Conservation (phyloP, 768 basidiomycete genomes). For the Cyclocybe aegerita region DNA sequence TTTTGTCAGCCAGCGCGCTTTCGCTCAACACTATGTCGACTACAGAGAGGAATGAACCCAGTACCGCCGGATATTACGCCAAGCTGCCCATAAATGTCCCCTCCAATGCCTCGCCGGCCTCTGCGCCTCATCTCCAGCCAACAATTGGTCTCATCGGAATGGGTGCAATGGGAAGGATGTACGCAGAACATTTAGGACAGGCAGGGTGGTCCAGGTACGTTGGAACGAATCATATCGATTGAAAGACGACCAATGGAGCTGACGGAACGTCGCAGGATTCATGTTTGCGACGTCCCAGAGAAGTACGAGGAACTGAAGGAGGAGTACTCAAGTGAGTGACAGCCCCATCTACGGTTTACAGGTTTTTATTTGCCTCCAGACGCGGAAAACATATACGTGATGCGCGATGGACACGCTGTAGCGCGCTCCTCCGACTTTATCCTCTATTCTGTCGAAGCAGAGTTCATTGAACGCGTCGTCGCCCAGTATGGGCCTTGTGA, state of each 20-base stretch:
- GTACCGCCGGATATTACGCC: slow-evolving; percentile 6
- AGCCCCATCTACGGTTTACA: neutral
- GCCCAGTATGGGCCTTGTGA: slow-evolving; percentile 88
- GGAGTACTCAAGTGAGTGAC: slow-evolving; percentile 56
- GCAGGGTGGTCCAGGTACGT: slow-evolving; percentile 85
- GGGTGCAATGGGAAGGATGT: slow-evolving; percentile 98
- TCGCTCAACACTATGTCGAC: too few species aligned
- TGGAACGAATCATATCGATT: neutral
- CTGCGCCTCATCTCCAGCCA: slow-evolving; percentile 50
- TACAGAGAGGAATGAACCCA: too few species aligned
- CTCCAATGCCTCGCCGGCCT: slow-evolving; percentile 31
- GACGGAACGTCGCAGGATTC: slow-evolving; percentile 54
- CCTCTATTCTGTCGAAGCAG: slow-evolving; percentile 94
- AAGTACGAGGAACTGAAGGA: slow-evolving; percentile 63
- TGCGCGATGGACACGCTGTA: slow-evolving; percentile 83
- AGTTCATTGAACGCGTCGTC: slow-evolving; percentile 82
- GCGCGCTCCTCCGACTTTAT: slow-evolving; percentile 90
- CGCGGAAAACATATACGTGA: slow-evolving; percentile 60
- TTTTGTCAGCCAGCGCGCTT: too few species aligned
- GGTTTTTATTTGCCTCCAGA: slow-evolving; percentile 29
- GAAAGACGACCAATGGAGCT: neutral
- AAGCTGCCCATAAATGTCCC: slow-evolving; percentile 26
- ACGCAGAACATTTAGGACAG: slow-evolving; percentile 70
- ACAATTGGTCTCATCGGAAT: slow-evolving; percentile 92
- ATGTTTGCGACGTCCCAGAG: slow-evolving; percentile 83